These are phyloP conservation scores for Aciculoconidium aculeatum DNA, from an alignment of 805 yeast species.

Conservation along the genomic window DNA sequence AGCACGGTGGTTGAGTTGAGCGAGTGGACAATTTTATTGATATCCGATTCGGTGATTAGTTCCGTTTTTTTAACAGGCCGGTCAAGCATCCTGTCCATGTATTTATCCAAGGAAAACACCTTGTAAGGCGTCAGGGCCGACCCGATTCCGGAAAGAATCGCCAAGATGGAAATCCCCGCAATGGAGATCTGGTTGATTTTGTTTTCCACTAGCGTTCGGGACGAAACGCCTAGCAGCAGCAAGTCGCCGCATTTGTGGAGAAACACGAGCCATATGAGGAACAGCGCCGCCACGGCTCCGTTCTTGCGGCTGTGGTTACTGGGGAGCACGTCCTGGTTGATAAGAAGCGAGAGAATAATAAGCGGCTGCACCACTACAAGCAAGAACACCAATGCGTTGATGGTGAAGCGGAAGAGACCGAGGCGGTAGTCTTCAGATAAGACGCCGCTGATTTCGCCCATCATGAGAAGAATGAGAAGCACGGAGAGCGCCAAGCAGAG, in stretches of 20 bases:
- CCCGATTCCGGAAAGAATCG: slow-evolving; percentile 48
- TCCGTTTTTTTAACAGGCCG: slow-evolving; percentile 4
- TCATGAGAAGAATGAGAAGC: slow-evolving; percentile 24
- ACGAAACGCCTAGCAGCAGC: slow-evolving; percentile 13
- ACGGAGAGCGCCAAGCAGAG: slow-evolving; percentile 19
- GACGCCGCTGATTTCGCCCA: slow-evolving; percentile 29
- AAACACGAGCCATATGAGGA: slow-evolving; percentile 26
- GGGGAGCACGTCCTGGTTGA: slow-evolving; percentile 24
- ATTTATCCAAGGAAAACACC: slow-evolving; percentile 10
- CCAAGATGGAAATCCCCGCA: slow-evolving; percentile 46
- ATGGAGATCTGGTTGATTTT: slow-evolving; percentile 43
- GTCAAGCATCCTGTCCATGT: slow-evolving; percentile 2
- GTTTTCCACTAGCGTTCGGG: slow-evolving; percentile 28
- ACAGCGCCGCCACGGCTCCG: slow-evolving; percentile 9
- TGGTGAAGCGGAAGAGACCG: slow-evolving; percentile 32
- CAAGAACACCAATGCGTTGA: slow-evolving; percentile 32
- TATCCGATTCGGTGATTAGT: slow-evolving; percentile 22
- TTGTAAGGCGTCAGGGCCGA: slow-evolving; percentile 41
- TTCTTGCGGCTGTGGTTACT: not conserved
- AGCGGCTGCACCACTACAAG: slow-evolving; percentile 42
- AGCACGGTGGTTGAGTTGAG: slow-evolving; percentile 40
- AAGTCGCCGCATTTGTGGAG: slow-evolving; percentile 30
- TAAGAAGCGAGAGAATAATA: slow-evolving; percentile 24
- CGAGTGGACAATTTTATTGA: slow-evolving; percentile 30
- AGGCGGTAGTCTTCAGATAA: slow-evolving; percentile 19